Conservation (phyloP, 805 yeast species). For the Kuraishia cidri region DNA sequence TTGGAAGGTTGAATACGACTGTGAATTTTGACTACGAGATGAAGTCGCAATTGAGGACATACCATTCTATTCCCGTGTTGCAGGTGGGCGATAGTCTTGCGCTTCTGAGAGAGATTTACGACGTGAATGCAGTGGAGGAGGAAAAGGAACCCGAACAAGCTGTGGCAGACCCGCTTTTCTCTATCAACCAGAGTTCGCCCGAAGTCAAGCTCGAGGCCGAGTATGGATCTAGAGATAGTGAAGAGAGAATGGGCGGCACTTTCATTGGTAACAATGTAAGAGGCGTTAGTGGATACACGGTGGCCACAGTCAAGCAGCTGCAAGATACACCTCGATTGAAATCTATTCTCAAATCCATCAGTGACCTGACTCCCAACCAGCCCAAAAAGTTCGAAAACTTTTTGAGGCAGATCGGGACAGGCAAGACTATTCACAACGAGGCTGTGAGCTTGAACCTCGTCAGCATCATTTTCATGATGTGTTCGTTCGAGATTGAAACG, state of each 20-base stretch:
- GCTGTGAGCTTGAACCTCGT: constrained; percentile 44
- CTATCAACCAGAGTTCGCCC: constrained; percentile 3
- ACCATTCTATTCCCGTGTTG: constrained; percentile 86
- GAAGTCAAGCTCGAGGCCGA: constrained; percentile 2
- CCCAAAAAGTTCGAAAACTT: constrained; percentile 38
- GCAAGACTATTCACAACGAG: constrained; percentile 15
- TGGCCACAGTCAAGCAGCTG: constrained; percentile 57
- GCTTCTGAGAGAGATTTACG: neutral
- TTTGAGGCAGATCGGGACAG: constrained; percentile 3
- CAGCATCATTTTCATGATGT: constrained; percentile 64
- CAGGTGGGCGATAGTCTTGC: constrained; percentile 54
- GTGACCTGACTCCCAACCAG: constrained; percentile 56
- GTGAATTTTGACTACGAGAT: constrained; percentile 91
- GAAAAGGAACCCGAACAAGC: neutral
- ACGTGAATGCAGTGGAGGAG: neutral
- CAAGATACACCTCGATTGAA: constrained; percentile 95
- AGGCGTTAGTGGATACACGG: constrained; percentile 18
- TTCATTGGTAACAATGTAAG: neutral
- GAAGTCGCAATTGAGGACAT: constrained; percentile 89
- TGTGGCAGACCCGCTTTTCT: neutral
- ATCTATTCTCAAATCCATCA: constrained; percentile 79
- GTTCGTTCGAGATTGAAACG: constrained; percentile 41
- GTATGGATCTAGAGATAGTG: neutral
- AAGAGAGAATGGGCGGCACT: neutral
- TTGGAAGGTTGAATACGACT: constrained; percentile 93